Percentiles rank a stretch among this genome's conserved stretches.
Conservation (phyloP, 2,329 filamentous ascomycete species). For the Xylaria digitata region DNA sequence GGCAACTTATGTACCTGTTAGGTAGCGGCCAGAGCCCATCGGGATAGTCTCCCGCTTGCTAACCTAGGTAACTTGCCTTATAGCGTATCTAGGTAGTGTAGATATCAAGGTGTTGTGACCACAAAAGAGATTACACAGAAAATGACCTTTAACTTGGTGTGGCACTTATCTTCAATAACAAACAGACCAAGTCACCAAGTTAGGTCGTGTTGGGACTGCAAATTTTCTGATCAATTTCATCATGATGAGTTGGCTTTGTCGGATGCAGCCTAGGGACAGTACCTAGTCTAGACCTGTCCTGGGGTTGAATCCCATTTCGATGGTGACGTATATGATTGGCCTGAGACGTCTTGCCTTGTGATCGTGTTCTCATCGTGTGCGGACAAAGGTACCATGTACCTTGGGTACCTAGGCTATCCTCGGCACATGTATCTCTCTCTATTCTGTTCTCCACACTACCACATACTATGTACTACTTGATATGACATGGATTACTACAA, state of each 20-base stretch:
- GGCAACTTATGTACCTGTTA: too few species aligned
- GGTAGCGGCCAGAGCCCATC: too few species aligned
- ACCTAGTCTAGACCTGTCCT: neutral
- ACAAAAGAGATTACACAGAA: conserved; percentile 10
- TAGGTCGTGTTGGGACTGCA: conserved; percentile 20
- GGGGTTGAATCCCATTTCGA: conserved; percentile 30
- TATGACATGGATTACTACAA: conserved; percentile 23
- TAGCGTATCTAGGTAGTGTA: neutral
- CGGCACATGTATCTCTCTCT: neutral
- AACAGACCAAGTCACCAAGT: neutral
- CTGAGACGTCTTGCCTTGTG: too few species aligned
- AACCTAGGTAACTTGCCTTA: neutral
- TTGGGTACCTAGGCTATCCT: neutral
- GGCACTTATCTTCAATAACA: conserved; percentile 14
- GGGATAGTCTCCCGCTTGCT: neutral
- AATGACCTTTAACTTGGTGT: neutral
- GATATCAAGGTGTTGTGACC: conserved; percentile 17
- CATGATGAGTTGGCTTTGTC: conserved; percentile 37
- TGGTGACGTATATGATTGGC: conserved; percentile 38
- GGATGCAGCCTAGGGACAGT: conserved; percentile 23
- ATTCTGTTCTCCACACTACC: too few species aligned
- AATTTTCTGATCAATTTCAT: conserved; percentile 31
- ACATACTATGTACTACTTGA: too few species aligned
- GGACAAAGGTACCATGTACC: too few species aligned
- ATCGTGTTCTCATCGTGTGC: too few species aligned